Base-by-base conservation (phyloP, 192 early-diverging fungal genomes). In the Backusella psychrophila region DNA sequence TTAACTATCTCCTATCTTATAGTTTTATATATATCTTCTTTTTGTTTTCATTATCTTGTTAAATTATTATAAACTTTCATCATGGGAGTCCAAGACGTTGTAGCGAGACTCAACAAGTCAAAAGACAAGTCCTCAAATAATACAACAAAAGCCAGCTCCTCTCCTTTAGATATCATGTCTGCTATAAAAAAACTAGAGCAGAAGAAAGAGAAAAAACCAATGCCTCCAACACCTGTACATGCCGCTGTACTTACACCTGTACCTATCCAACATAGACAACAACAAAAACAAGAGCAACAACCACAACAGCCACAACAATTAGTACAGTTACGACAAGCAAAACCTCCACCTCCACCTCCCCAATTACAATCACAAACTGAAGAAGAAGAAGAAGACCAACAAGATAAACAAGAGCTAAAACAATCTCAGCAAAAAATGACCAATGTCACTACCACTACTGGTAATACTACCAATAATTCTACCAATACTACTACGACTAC, bases 21-120 rank as follows among this genome's bases (percentile, higher is more conserved):
- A 39, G 21, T 70, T 35, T 70, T 39, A 26, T 65, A 41, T 52
- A 65, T 65, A 1, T 21, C 23, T 38, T 42, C 17, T 73, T n/a
- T 36, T 21, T 31, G 26, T 59, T 66, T 66, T 74, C 73, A 31
- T 46, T 75, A 69, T 66, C 31, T 53, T 49, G 69, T 53, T 39
- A 69, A 14, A 49, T 21, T 52, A 56, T 53, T 38, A 34, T 19
- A 23, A 4, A 56, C 44, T 19, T 52, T 36, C 26, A 72, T 3
- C 14, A 79, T 79, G 78, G 73, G 78, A 63, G 78, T 79, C 15
- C 78, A 79, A 38, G 78, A 73, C 36, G 56, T 73, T 14, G 67
- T 79, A 21, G 78, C 78, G 70, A 68, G 74, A 21, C 38, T 79
- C 39, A 79, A 79, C 35, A 69, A 73, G 49, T 31, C 63, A 59